Conservation (phyloP, 2,329 filamentous ascomycete species). For the Chaetothyriales sp. region DNA sequence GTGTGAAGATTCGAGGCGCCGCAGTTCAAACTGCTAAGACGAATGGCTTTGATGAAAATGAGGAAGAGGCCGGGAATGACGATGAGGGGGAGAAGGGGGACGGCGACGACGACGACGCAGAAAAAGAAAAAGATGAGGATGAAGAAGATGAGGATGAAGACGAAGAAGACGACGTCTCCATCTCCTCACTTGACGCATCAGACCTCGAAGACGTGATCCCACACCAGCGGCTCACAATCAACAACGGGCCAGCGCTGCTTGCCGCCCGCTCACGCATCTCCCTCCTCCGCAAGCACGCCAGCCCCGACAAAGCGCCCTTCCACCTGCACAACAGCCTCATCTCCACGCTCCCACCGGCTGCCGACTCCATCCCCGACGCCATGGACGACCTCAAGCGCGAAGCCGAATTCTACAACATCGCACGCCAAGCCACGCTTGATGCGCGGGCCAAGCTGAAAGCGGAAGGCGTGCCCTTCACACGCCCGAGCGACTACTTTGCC, state of each 20-base stretch:
- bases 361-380: constrained; percentile 64
- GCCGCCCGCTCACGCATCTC: constrained; percentile 60
- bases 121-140: constrained; percentile 22
- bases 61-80: constrained; percentile 8
- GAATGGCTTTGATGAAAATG: not conserved
- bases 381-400: constrained; percentile 88
- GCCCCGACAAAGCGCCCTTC: constrained; percentile 53
- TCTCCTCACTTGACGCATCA: constrained; percentile 71
- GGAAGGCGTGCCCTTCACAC: constrained; percentile 72
- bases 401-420: constrained; percentile 84
- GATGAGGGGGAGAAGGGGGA: constrained; percentile 6
- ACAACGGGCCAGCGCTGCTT: constrained; percentile 81
- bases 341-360: constrained; percentile 38
- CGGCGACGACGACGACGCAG: constrained; percentile 6
- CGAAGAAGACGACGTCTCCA: constrained; percentile 74
- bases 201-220: constrained; percentile 78
- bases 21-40: no score
- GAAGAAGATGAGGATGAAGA: constrained; percentile 44
- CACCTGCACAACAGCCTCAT: constrained; percentile 67
- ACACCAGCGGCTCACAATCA: constrained; percentile 88
- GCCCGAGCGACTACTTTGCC: constrained; percentile 90
- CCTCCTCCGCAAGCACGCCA: constrained; percentile 34
- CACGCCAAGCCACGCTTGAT: constrained; percentile 60
- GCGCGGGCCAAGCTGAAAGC: constrained; percentile 63
- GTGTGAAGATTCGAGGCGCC: not conserved